These are phyloP conservation scores for Microcos paniculata DNA, from an alignment of 345 rosid genomes.

Conservation along the genomic window DNA sequence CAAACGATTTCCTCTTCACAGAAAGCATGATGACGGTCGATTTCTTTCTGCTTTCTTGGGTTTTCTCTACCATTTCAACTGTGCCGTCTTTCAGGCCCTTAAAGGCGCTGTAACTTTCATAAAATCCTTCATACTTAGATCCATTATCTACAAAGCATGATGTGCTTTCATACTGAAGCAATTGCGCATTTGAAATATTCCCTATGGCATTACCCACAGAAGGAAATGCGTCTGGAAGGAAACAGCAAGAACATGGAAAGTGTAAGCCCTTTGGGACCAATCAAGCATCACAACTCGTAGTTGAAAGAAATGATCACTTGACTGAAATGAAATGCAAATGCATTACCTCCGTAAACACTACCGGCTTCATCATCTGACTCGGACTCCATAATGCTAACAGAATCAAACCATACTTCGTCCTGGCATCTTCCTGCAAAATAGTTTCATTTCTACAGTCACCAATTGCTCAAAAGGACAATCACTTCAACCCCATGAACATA, in stretches of 20 bases:
- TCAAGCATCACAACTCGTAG: not conserved
- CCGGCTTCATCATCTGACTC: conserved; percentile 80
- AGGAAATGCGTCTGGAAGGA: conserved; percentile 41
- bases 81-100: conserved; percentile 23
- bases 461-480: not conserved
- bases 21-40: conserved; percentile 47
- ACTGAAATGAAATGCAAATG: not conserved
- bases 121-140: conserved; percentile 35
- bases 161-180: conserved; percentile 37
- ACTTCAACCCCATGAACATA: not conserved
- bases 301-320: not conserved
- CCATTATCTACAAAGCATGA: conserved; percentile 32
- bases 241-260: not conserved
- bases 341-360: conserved; percentile 70
- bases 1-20: conserved; percentile 48
- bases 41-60: conserved; percentile 38
- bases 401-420: conserved; percentile 87
- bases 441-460: not conserved
- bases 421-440: conserved; percentile 50
- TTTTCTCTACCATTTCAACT: conserved; percentile 33
- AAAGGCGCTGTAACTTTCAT: conserved; percentile 33
- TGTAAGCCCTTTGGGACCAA: not conserved
- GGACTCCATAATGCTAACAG: conserved; percentile 73
- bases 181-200: conserved; percentile 31
- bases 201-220: conserved; percentile 21